A percentile compares a stretch with the other conserved stretches of the same genome.
phyloP scores from a whole-genome alignment of 805 yeast species.

The Wickerhamiella vanderwaltii region DNA sequence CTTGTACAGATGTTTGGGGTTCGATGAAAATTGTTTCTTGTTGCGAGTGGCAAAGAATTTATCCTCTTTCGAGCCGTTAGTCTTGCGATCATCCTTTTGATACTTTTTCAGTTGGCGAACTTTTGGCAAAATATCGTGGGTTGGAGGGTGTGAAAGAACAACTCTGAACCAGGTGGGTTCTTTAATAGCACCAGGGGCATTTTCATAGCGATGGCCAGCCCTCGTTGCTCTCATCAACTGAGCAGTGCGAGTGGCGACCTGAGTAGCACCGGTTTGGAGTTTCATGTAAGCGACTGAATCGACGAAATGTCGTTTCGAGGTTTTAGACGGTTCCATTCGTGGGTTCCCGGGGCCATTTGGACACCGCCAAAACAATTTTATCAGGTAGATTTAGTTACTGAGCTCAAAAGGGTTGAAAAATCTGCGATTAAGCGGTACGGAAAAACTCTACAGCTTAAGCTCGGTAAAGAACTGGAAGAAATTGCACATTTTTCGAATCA shows the following conservation, averaged over 20 bases:
- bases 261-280: constrained; percentile 62
- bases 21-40: constrained; percentile 25
- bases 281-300: constrained; percentile 35
- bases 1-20: constrained; percentile 32
- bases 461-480: background rate
- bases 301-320: background rate
- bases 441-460: background rate
- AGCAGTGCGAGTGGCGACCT: constrained; percentile 70
- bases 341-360: constrained; percentile 13
- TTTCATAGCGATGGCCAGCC: constrained; percentile 23
- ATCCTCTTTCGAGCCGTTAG: constrained; percentile 12
- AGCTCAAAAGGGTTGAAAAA: background rate
- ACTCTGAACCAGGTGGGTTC: constrained; percentile 88
- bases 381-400: constrained; percentile 3
- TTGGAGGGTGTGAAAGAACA: constrained; percentile 74
- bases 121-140: constrained; percentile 43
- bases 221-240: constrained; percentile 54
- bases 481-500: too few species aligned
- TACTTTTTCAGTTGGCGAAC: constrained; percentile 23
- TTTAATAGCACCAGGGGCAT: constrained; percentile 30
- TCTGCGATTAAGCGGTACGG: background rate
- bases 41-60: constrained; percentile 38
- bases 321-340: background rate
- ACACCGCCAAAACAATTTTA: constrained; percentile 3
- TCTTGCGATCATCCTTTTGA: constrained; percentile 13